Conservation (phyloP, 2,329 filamentous ascomycete genomes). For the Cephalotrichum gorgonifer region DNA sequence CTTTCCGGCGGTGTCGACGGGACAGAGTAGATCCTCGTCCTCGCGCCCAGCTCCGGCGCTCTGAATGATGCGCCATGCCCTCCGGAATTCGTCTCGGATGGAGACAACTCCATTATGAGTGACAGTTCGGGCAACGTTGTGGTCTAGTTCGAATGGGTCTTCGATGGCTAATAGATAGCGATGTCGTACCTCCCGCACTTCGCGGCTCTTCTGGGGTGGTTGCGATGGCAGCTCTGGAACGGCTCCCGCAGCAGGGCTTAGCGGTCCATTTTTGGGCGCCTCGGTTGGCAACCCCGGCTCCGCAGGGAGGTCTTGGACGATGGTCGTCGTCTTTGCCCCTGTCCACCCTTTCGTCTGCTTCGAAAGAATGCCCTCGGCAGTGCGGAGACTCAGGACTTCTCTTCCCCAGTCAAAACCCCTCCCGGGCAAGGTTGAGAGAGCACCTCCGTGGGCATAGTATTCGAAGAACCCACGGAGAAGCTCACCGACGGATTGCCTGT, state of each 20-base stretch:
- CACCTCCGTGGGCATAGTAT: slow-evolving; percentile 60
- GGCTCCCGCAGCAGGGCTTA: background rate
- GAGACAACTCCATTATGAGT: slow-evolving; percentile 72
- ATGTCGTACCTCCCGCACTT: slow-evolving; percentile 59
- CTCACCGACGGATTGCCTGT: slow-evolving; percentile 57
- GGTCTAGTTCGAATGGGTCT: slow-evolving; percentile 79
- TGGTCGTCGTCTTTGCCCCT: slow-evolving; percentile 58
- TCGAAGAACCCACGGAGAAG: slow-evolving; percentile 79
- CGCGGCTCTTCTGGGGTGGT: slow-evolving; percentile 1
- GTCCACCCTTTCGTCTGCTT: slow-evolving; percentile 82
- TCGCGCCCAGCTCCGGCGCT: slow-evolving; percentile 30
- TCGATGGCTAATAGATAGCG: slow-evolving; percentile 84
- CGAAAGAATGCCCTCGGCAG: slow-evolving; percentile 54
- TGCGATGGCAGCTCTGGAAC: background rate
- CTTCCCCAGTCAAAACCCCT: slow-evolving; percentile 70
- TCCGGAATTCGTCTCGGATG: slow-evolving; percentile 75
- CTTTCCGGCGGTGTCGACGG: slow-evolving; percentile 29
- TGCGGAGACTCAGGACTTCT: slow-evolving; percentile 70
- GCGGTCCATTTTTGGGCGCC: background rate
- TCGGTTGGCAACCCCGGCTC: background rate
- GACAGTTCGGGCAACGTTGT: slow-evolving; percentile 82
- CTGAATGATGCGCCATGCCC: slow-evolving; percentile 64
- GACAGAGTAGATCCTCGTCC: slow-evolving; percentile 41
- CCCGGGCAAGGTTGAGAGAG: slow-evolving; percentile 36
- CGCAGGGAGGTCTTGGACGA: slow-evolving; percentile 3